Conservation (phyloP, 2,329 filamentous ascomycete species). For the Chrysoporthe cubensis region DNA sequence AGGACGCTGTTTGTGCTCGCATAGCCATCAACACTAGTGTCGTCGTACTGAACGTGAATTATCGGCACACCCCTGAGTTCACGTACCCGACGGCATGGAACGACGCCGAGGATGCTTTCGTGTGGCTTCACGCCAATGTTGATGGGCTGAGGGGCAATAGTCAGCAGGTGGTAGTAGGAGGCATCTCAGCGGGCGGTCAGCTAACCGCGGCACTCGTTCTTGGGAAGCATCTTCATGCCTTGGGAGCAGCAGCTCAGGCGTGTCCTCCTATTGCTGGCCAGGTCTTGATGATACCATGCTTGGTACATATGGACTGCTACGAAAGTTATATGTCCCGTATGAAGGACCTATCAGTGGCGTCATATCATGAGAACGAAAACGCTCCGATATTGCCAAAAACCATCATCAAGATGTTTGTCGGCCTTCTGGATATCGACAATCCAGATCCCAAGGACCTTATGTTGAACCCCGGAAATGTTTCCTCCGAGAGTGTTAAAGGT, state of each 20-base stretch:
- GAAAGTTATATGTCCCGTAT: conserved; percentile 41
- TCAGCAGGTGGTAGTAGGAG: conserved; percentile 45
- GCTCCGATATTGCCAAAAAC: conserved; percentile 54
- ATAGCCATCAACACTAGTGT: conserved; percentile 48
- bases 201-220: conserved; percentile 39
- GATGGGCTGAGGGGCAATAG: conserved; percentile 42
- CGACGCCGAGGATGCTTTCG: conserved; percentile 57
- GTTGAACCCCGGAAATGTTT: conserved; percentile 45
- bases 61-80: conserved; percentile 61
- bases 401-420: conserved; percentile 39
- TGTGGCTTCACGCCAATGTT: conserved; percentile 55
- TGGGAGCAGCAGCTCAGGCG: conserved; percentile 29
- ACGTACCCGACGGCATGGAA: conserved; percentile 56
- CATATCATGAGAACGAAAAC: conserved; percentile 48
- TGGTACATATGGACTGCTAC: conserved; percentile 40
- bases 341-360: conserved; percentile 45
- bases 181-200: conserved; percentile 47
- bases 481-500: conserved; percentile 41
- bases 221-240: conserved; percentile 41
- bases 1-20: conserved; percentile 55
- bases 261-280: conserved; percentile 50
- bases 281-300: conserved; percentile 53
- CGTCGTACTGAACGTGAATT: conserved; percentile 59
- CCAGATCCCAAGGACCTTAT: conserved; percentile 38
- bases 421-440: conserved; percentile 35